A percentile compares a stretch with the other conserved stretches of the same genome.
Evolutionary conservation across 768 basidiomycete species (phyloP).

Genomic region (Hericium coralloides): DNA sequence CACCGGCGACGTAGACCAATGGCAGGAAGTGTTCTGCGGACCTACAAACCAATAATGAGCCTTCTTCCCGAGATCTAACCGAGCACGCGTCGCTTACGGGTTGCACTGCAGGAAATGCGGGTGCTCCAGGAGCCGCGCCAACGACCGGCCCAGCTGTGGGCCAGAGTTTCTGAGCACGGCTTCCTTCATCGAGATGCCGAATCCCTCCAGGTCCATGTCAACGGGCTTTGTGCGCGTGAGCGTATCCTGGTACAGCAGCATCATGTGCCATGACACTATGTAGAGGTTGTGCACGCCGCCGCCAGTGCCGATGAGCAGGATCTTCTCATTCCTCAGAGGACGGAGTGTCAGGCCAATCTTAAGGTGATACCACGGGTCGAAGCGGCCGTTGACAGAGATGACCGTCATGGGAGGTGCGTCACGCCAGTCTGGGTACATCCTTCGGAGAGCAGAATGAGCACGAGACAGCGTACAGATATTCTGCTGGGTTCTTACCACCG

Average conservation of each 20-base stretch:
- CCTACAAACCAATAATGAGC: neutral
- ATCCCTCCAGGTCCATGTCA: slow-evolving; percentile 1
- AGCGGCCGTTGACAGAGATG: slow-evolving; percentile 5
- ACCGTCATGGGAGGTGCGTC: slow-evolving; percentile 4
- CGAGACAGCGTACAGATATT: neutral
- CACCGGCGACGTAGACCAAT: slow-evolving; percentile 3
- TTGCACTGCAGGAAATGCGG: slow-evolving; percentile 4
- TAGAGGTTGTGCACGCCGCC: slow-evolving; percentile 5
- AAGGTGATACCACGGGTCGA: slow-evolving; percentile 4
- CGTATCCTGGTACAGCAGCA: slow-evolving; percentile 5
- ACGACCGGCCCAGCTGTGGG: neutral
- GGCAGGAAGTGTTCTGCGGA: slow-evolving; percentile 4
- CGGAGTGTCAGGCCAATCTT: slow-evolving; percentile 3
- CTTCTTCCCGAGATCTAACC: neutral
- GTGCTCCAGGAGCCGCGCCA: slow-evolving; percentile 3
- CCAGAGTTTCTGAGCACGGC: slow-evolving; percentile 1
- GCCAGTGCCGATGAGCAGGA: slow-evolving; percentile 3
- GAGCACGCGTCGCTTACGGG: neutral
- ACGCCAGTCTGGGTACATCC: slow-evolving; percentile 4
- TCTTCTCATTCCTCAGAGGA: slow-evolving; percentile 1
- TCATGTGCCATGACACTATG: slow-evolving; percentile 2
- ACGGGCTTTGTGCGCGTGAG: slow-evolving; percentile 1
- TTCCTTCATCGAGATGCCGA: slow-evolving; percentile 3
- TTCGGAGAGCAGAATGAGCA: neutral
- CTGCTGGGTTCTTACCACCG: neutral